These are phyloP conservation scores for Leptographium radiaticola DNA, from an alignment of 2,329 filamentous ascomycete genomes.

Conservation along the genomic window DNA sequence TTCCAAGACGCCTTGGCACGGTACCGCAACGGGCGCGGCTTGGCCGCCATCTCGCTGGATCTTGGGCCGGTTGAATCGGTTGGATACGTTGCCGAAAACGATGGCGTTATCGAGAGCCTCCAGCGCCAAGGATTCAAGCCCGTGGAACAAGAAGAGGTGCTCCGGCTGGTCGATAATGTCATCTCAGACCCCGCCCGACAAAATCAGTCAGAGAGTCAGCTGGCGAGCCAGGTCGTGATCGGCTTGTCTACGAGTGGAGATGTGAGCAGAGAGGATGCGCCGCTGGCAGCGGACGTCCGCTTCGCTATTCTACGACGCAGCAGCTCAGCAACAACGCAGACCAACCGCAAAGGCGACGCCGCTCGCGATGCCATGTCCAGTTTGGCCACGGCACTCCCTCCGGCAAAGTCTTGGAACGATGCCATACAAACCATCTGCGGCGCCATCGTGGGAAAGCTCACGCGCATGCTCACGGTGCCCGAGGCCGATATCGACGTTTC, in stretches of 20 bases:
- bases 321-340: not conserved
- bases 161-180: not conserved
- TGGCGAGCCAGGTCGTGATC: not conserved
- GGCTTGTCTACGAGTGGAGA: not conserved
- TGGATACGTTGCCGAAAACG: constrained; percentile 11
- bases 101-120: not conserved
- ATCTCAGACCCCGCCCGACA: not conserved
- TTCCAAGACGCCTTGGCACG: constrained; percentile 17
- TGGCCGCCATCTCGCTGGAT: constrained; percentile 11
- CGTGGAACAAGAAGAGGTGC: not conserved
- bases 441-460: not conserved
- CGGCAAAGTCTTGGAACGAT: not conserved
- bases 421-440: not conserved
- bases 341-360: not conserved
- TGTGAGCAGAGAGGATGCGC: not conserved
- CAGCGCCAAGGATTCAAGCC: not conserved
- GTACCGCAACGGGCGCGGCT: not conserved
- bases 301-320: not conserved
- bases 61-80: constrained; percentile 12
- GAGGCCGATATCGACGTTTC: not conserved
- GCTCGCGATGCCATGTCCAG: not conserved
- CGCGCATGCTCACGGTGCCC: not conserved
- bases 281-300: not conserved
- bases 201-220: not conserved
- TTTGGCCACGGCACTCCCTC: not conserved